Evolutionary conservation across 73 alveolate species (phyloP).

Genomic region (Breviolum minutum): DNA sequence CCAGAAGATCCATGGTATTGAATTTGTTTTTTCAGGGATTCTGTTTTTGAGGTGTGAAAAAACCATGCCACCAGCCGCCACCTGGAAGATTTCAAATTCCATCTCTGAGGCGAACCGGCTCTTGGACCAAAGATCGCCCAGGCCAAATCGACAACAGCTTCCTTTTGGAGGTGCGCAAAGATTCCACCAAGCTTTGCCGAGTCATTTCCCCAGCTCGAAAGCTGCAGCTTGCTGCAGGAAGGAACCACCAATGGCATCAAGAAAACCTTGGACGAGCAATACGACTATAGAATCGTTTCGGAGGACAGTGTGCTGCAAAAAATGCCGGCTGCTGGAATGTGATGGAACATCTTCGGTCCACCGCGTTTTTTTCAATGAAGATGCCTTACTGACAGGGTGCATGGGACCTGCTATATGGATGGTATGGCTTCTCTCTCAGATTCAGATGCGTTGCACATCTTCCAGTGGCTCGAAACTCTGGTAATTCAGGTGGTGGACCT

Average conservation of each 20-base stretch:
- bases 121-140: constrained; percentile 94
- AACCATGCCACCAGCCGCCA: neutral
- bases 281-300: constrained; percentile 51
- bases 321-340: neutral
- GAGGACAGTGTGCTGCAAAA: constrained; percentile 30
- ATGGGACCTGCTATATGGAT: constrained; percentile 39
- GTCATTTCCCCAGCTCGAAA: neutral
- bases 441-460: neutral
- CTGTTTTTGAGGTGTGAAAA: no score
- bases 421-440: constrained; percentile 51
- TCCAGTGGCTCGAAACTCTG: neutral
- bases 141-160: constrained; percentile 67
- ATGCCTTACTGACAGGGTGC: constrained; percentile 27
- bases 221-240: constrained; percentile 7
- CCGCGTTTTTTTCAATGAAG: neutral
- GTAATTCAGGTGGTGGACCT: constrained; percentile 48
- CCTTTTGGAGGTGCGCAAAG: constrained; percentile 43
- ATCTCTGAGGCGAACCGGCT: constrained; percentile 48
- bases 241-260: constrained; percentile 39
- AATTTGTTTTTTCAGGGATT: no score
- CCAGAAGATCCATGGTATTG: neutral
- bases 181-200: no score
- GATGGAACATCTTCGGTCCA: neutral
- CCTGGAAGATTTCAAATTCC: neutral
- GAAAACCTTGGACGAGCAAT: constrained; percentile 46